phyloP scores from a whole-genome alignment of 495 filamentous ascomycete genomes.

The Chaetomium tenue region DNA sequence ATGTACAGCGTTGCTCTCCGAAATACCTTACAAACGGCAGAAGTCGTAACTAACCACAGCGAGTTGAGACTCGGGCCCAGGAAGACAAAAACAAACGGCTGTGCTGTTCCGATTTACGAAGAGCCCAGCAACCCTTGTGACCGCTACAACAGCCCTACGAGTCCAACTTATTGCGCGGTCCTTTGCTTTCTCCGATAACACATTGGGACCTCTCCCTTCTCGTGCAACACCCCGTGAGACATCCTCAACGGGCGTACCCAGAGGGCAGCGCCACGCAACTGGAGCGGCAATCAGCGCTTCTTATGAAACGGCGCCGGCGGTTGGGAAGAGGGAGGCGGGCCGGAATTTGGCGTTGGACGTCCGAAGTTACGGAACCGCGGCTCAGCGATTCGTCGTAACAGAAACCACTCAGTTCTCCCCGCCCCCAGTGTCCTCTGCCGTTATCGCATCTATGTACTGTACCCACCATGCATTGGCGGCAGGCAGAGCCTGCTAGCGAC shows the following conservation, averaged over 20 bases:
- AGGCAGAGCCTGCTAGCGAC: conserved; percentile 2
- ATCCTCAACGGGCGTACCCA: background rate
- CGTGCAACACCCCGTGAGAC: background rate
- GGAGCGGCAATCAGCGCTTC: no score
- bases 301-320: background rate
- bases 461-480: background rate
- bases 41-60: no score
- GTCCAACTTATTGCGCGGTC: background rate
- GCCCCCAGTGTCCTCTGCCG: background rate
- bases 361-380: background rate
- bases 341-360: background rate
- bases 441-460: background rate
- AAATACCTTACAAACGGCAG: no score
- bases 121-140: background rate
- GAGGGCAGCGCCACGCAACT: background rate
- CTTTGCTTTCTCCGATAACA: background rate
- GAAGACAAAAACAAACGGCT: no score
- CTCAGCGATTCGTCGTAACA: background rate
- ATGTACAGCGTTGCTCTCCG: no score
- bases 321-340: background rate
- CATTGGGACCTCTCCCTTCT: background rate
- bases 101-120: background rate
- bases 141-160: background rate
- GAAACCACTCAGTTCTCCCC: background rate
- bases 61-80: no score